A percentile compares a stretch with the other conserved stretches of the same genome.
phyloP scores from a whole-genome alignment of 2,329 filamentous ascomycete species.

The Grosmannia serpens region DNA sequence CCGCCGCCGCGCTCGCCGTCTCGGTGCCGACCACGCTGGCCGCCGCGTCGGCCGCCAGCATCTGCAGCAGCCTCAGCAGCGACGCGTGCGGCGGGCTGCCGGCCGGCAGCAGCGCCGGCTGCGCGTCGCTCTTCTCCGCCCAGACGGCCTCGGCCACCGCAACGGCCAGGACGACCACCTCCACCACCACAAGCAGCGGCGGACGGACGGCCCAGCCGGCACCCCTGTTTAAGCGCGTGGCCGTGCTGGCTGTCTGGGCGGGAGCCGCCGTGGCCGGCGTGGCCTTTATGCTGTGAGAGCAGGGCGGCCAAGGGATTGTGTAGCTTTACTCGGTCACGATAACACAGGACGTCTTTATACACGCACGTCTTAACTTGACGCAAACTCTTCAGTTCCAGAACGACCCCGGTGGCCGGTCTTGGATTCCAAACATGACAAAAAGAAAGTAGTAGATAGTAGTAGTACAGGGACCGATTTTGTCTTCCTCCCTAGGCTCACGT shows the following conservation, averaged over 20 bases:
- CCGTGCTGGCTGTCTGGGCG: neutral
- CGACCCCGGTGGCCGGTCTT: no score
- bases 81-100: constrained; percentile 12
- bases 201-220: neutral
- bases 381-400: no score
- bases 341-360: no score
- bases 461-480: no score
- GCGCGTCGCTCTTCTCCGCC: constrained; percentile 2
- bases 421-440: no score
- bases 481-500: neutral
- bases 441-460: no score
- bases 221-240: neutral
- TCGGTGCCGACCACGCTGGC: constrained; percentile 1
- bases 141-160: constrained; percentile 12
- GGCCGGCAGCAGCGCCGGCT: constrained; percentile 3
- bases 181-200: neutral
- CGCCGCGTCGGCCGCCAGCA: constrained; percentile 4
- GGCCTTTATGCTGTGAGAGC: neutral
- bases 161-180: constrained; percentile 2
- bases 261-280: neutral
- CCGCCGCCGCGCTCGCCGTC: neutral
- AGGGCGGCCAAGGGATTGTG: neutral
- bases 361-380: no score
- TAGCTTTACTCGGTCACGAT: neutral
- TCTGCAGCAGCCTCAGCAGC: constrained; percentile 14